A percentile compares a stretch with the other conserved stretches of the same genome.
phyloP scores from a whole-genome alignment of 2,329 filamentous ascomycete species.

The Xylariaceae sp. region DNA sequence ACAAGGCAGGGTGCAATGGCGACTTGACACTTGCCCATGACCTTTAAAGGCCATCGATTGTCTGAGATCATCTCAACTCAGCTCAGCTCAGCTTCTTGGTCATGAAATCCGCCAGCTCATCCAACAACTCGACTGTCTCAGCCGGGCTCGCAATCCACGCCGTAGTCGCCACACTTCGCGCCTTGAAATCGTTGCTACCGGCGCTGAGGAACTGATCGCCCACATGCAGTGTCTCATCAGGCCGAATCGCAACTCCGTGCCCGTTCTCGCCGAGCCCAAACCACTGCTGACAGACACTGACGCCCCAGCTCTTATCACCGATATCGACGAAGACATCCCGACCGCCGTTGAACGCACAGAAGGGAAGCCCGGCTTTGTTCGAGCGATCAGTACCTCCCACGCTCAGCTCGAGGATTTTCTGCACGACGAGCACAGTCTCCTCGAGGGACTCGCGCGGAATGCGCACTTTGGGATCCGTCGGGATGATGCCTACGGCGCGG shows the following conservation, averaged over 20 bases:
- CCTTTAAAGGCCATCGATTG: too few species aligned
- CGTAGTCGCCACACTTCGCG: constrained; percentile 84
- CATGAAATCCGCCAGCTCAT: constrained; percentile 68
- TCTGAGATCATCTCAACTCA: background rate
- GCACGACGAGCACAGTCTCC: constrained; percentile 90
- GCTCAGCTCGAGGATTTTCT: constrained; percentile 85
- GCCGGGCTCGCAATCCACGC: constrained; percentile 93
- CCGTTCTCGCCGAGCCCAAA: constrained; percentile 57
- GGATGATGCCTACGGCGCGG: constrained; percentile 75
- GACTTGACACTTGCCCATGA: too few species aligned
- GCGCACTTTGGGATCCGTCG: constrained; percentile 56
- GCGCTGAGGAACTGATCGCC: constrained; percentile 96
- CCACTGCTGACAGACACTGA: constrained; percentile 85
- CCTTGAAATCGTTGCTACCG: constrained; percentile 96
- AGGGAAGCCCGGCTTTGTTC: constrained; percentile 61
- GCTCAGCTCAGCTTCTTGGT: constrained; percentile 37
- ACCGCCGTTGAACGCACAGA: constrained; percentile 97
- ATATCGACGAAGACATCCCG: constrained; percentile 99
- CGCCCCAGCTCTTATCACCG: constrained; percentile 95
- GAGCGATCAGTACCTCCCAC: constrained; percentile 45
- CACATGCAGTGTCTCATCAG: constrained; percentile 82
- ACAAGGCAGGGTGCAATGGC: too few species aligned
- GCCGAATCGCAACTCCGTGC: constrained; percentile 48
- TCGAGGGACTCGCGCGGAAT: constrained; percentile 87
- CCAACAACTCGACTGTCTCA: constrained; percentile 85